Conservation (phyloP, 768 basidiomycete species). For the Sporobolomyces pararoseus region DNA sequence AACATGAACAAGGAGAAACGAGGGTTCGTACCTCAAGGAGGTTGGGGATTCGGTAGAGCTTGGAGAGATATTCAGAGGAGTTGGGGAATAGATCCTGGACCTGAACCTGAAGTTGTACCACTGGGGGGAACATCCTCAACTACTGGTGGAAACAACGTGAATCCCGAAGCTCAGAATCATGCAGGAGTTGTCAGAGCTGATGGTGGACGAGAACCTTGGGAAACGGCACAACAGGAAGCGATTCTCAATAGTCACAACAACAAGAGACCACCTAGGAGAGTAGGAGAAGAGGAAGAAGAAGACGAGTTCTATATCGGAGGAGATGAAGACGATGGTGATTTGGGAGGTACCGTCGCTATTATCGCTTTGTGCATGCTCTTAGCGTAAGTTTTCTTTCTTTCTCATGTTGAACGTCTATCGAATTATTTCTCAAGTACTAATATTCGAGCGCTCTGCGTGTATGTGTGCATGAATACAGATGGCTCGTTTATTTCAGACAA, state of each 20-base stretch:
- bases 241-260: no score
- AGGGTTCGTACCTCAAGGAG: constrained; percentile 2
- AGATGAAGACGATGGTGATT: constrained; percentile 73
- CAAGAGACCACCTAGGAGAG: constrained; percentile 40
- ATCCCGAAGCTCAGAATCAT: constrained; percentile 52
- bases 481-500: constrained; percentile 42
- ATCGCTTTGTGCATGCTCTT: constrained; percentile 68
- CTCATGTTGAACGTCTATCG: background rate
- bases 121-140: background rate
- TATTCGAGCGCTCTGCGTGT: no score
- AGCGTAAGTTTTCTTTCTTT: constrained; percentile 62
- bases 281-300: constrained; percentile 66
- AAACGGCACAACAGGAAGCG: constrained; percentile 55
- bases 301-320: constrained; percentile 71
- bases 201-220: constrained; percentile 59
- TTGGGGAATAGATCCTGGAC: constrained; percentile 40
- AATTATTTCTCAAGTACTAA: no score
- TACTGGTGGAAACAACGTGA: constrained; percentile 15
- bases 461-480: constrained; percentile 7
- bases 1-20: background rate
- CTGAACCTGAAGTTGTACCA: constrained; percentile 25
- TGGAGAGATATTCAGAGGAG: constrained; percentile 39
- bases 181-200: constrained; percentile 57
- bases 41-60: constrained; percentile 24
- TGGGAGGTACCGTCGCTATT: constrained; percentile 73